Base-by-base conservation (phyloP, 345 rosid genomes). In the Eucalyptus tenuipes region DNA sequence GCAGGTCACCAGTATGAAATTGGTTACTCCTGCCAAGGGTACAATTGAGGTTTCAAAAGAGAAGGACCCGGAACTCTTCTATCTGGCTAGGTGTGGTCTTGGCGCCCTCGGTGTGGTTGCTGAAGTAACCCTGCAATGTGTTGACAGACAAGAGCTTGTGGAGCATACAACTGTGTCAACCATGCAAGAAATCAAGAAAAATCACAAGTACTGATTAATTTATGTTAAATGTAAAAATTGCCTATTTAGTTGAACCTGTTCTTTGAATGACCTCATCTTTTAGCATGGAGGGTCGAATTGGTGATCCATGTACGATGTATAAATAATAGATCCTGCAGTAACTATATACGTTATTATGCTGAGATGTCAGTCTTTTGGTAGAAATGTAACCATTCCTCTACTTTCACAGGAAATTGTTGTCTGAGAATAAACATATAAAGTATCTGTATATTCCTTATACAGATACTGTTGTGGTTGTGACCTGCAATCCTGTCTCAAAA, bases 51-150 rank as follows among this genome's bases (percentile, higher is more conserved):
- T 98, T 84, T 98, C 98, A 8, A 94, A 92, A 89, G 99, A 96
- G 52, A 94, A 95, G 90, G 97, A 98, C 92, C 98, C 98, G 0
- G 97, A 98, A 91, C 93, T 98, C 64, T 98, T 98, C 93, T 94
- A 94, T 92, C 91, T 98, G 66, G 99, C 97, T 88, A 95, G 99
- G 8, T 94, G 98, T 90, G 99, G 99, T 88, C 96, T 98, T 89
- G 99, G 99, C 66, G 99, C 95, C 53, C 98, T 98, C 86, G 99
- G 98, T 90, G 99, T 98, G 91, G 98, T 98, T 91, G 95, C 99
- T 88, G 99, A 98, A 94, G 99, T 98, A 87, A 96, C 96, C 81
- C 94, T 98, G 75, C 99, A 97, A 49, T 96, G 99, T 91, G 99
- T 98, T 82, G 99, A 96, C 87, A 95, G 99, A 90, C 95, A 96